These are phyloP conservation scores for Monilinia laxa DNA, from an alignment of 2,329 filamentous ascomycete genomes.

Conservation along the genomic window DNA sequence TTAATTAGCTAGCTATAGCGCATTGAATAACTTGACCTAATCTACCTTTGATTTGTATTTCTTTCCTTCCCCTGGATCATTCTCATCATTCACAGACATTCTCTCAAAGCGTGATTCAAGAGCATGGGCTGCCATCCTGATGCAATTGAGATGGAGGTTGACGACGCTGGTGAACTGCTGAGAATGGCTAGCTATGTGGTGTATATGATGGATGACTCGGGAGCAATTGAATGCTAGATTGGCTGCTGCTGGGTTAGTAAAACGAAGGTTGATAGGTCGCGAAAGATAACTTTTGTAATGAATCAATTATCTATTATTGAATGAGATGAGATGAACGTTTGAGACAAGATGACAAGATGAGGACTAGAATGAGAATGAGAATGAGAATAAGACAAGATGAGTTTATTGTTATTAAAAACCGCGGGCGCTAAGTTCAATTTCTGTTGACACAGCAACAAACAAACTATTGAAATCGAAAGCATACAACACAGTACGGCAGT, in stretches of 20 bases:
- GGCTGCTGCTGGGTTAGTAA: slow-evolving; percentile 29
- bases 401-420: slow-evolving; percentile 3
- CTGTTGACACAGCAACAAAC: slow-evolving; percentile 18
- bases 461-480: neutral
- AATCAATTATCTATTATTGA: too few relatives aligned
- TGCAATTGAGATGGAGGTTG: neutral
- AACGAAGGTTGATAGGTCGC: neutral
- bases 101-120: slow-evolving; percentile 88
- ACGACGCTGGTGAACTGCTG: neutral
- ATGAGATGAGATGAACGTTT: neutral
- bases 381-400: too few relatives aligned
- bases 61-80: slow-evolving; percentile 58
- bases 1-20: slow-evolving; percentile 42
- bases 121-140: slow-evolving; percentile 67
- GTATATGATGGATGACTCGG: too few relatives aligned
- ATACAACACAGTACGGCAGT: too few relatives aligned
- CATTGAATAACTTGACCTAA: slow-evolving; percentile 25
- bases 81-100: slow-evolving; percentile 87
- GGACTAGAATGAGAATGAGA: too few relatives aligned
- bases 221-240: neutral
- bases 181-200: neutral
- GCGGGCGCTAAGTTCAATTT: slow-evolving; percentile 3
- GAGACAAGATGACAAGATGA: too few relatives aligned
- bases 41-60: slow-evolving; percentile 75
- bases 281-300: neutral